A percentile compares a stretch with the other conserved stretches of the same genome.
These are phyloP conservation scores for Cercospora beticola DNA, from an alignment of 2,329 filamentous ascomycete species.

Conservation along the genomic window DNA sequence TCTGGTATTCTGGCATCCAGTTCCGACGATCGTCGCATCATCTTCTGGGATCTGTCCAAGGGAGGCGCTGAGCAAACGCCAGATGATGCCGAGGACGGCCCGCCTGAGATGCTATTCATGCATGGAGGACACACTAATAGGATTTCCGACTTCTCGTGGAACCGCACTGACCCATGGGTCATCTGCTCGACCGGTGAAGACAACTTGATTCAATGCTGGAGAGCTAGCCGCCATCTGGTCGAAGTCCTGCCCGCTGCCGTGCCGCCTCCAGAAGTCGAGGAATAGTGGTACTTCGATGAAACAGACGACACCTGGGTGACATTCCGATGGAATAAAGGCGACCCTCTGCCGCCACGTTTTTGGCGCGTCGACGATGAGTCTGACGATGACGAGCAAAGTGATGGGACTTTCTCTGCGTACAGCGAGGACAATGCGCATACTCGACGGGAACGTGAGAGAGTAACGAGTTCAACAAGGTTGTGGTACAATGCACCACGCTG, in stretches of 20 bases:
- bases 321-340: neutral
- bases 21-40: slow-evolving; percentile 87
- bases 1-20: slow-evolving; percentile 84
- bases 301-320: neutral
- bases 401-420: neutral
- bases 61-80: slow-evolving; percentile 92
- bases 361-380: neutral
- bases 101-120: slow-evolving; percentile 97
- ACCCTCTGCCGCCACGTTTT: neutral
- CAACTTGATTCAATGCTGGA: slow-evolving; percentile 87
- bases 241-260: slow-evolving; percentile 38
- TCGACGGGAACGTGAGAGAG: neutral
- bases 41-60: slow-evolving; percentile 93
- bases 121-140: slow-evolving; percentile 97
- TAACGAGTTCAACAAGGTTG: neutral
- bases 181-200: slow-evolving; percentile 95
- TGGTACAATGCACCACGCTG: neutral
- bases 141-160: slow-evolving; percentile 96
- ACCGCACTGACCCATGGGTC: slow-evolving; percentile 93
- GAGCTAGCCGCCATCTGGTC: slow-evolving; percentile 38
- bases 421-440: neutral
- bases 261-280: slow-evolving; percentile 34
- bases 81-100: slow-evolving; percentile 91
- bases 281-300: slow-evolving; percentile 9
- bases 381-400: neutral